Base-by-base conservation (phyloP, 805 yeast species). In the Yarrowia bubula region DNA sequence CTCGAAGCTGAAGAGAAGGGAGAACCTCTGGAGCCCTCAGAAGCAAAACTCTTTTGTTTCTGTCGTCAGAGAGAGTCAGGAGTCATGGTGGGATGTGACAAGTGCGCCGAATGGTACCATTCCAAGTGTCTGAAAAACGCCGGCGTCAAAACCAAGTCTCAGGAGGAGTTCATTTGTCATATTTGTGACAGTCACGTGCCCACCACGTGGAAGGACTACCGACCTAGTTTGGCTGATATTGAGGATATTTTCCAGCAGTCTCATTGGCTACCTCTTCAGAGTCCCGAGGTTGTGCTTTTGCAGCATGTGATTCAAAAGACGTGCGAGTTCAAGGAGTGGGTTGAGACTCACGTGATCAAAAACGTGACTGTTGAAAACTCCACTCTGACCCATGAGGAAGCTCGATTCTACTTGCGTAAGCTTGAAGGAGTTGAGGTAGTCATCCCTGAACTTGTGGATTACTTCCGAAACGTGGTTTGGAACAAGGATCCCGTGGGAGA, bases 91-190 rank as follows among this genome's bases (percentile, higher is more conserved):
- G 96, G 91, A 74, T 92, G 98, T 79, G 97, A 91, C 70, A 80
- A 81, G 66, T 92, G 98, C 75, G 85, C 89, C 11, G 96, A 87
- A 9, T 92, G 97, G 97, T 96, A 90, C 73, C 98, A 92, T 73
- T 96, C 95, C 1, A 88, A 80, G 74, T 92, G 98, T 79, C 92
- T 92, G 44, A 69, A 70, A 61, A 63, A 70, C n/a, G 67, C 72
- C 0, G 67, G 72, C 22, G 68, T 68, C 22, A 66, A 70, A 39
- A n/a, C 68, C n/a, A 67, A 68, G 58, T 76, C 75, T 3, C 73
- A 76, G 39, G 77, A 74, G n/a, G 74, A 73, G 10, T 86, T 80
- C 68, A 73, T 79, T 13, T 86, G 90, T 74, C 82, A 87, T 1
- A 69, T 84, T 28, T 86, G 90, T 72, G 83, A 83, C 69, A 72